Conservation (phyloP, 208 protist species). For the Trypanosoma conorhini region DNA sequence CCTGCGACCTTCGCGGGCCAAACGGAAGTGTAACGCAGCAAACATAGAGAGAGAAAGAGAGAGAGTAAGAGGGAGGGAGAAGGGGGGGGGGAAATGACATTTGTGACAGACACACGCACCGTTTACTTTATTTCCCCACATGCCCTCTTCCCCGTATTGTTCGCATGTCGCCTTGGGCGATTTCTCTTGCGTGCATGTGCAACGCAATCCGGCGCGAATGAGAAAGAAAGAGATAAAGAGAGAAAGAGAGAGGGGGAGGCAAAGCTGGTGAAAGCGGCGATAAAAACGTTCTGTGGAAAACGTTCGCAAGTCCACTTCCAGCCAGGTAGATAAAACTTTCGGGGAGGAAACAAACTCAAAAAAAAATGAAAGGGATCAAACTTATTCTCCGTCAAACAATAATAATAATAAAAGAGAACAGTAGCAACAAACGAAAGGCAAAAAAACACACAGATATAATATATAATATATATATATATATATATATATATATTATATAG, state of each 20-base stretch:
- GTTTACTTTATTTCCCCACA: background rate
- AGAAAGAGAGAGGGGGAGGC: background rate
- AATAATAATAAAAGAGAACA: background rate
- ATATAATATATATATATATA: background rate
- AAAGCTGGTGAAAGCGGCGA: background rate
- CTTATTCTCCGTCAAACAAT: too few relatives aligned
- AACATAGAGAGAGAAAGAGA: constrained; percentile 11
- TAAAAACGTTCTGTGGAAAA: background rate
- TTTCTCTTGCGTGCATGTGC: background rate
- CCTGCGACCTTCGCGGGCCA: background rate
- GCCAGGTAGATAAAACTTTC: background rate
- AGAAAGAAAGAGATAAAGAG: background rate
- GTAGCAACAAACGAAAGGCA: background rate
- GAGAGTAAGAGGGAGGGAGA: constrained; percentile 16
- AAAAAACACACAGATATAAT: too few relatives aligned
- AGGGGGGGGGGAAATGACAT: background rate
- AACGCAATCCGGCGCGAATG: background rate
- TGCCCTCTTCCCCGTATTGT: background rate
- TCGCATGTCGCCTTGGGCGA: background rate
- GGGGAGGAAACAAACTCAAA: background rate
- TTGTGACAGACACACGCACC: background rate
- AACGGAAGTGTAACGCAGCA: background rate
- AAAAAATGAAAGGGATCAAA: constrained; percentile 2
- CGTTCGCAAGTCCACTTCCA: background rate
- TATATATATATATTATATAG: background rate